Evolutionary conservation across 2,329 filamentous ascomycete species (phyloP), one percentile per base, ranked within the genome.

Genomic region (Dendrostoma leiphaemia): DNA sequence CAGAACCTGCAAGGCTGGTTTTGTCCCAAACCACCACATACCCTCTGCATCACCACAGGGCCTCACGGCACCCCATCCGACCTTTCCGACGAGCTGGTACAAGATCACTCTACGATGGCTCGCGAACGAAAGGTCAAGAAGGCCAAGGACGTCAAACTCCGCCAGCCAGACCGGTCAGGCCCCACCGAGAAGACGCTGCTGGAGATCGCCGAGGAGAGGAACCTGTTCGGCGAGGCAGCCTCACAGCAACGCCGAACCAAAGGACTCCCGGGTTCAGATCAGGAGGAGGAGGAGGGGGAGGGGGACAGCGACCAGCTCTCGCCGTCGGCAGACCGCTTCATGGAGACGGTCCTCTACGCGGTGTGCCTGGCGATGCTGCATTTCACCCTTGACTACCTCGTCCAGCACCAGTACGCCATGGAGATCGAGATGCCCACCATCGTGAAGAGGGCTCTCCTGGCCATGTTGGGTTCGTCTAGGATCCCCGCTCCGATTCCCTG

Each of bases 321-420:
- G 0, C 74, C 79, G 15, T 64, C 67, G 0, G 74, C 73, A 7
- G 81, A 84, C 53, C 74, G 79, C 28, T 62, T 82, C 45, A 69
- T 84, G 57, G 83, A 87, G 34, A 71, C 81, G 0, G 31, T 80
- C 3, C 71, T 87, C 23, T 87, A 81, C 80, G 78, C 75, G 6
- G 71, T 82, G 10, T 84, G 83, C 59, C 71, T 94, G 62, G 76
- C 82, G 12, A 89, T 86, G 76, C 71, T 92, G 48, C 88, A 93
- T 66, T 85, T 91, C 61, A 90, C 87, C 0, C 78, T 94, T 49
- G 89, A 93, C 65, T 84, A 91, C 34, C 75, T 94, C 10, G 88
- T 91, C 21, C 88, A 91, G 67, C 80, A 86, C 62, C 90, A 94
- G 69, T 94, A 90, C 64, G 82, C 84, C n/a, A 77, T 84, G 58